These are phyloP conservation scores for Petrea volubilis DNA, from an alignment of 257 asterid species.

Conservation along the genomic window DNA sequence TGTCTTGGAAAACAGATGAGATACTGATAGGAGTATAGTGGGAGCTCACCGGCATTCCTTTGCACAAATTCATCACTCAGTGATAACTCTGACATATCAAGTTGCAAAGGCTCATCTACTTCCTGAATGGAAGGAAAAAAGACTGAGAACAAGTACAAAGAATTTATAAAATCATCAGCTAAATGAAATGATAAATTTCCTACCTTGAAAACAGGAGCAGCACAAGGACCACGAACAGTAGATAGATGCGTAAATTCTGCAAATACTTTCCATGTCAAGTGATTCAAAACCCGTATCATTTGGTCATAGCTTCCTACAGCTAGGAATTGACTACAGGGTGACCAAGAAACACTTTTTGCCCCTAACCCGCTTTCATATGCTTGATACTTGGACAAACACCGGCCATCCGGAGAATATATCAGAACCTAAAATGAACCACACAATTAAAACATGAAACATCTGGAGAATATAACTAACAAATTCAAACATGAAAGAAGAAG, in stretches of 20 bases:
- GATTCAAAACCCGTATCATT: slow-evolving; percentile 93
- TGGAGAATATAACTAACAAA: slow-evolving; percentile 2
- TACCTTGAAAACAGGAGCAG: slow-evolving; percentile 94
- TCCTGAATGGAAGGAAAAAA: slow-evolving; percentile 50
- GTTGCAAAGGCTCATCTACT: slow-evolving; percentile 90
- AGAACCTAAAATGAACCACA: slow-evolving; percentile 60
- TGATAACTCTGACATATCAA: slow-evolving; percentile 87
- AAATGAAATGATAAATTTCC: slow-evolving; percentile 15
- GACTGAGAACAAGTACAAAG: not conserved
- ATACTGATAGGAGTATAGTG: slow-evolving; percentile 1
- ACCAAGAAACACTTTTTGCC: slow-evolving; percentile 94
- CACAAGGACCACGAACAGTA: slow-evolving; percentile 86
- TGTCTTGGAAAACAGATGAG: too few relatives aligned
- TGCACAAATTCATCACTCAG: slow-evolving; percentile 64
- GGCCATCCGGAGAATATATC: slow-evolving; percentile 93
- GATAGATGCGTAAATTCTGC: slow-evolving; percentile 92
- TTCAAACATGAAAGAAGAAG: not conserved
- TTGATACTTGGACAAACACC: slow-evolving; percentile 93
- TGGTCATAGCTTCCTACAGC: slow-evolving; percentile 99
- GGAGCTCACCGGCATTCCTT: slow-evolving; percentile 62
- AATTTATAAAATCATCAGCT: slow-evolving; percentile 2
- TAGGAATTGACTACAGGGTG: slow-evolving; percentile 94
- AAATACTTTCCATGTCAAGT: slow-evolving; percentile 99
- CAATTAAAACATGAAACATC: slow-evolving; percentile 17
- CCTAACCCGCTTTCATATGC: slow-evolving; percentile 98